Evolutionary conservation across 768 basidiomycete species (phyloP), one percentile per base, ranked within the genome.

Genomic region (Kwoniella sp.): DNA sequence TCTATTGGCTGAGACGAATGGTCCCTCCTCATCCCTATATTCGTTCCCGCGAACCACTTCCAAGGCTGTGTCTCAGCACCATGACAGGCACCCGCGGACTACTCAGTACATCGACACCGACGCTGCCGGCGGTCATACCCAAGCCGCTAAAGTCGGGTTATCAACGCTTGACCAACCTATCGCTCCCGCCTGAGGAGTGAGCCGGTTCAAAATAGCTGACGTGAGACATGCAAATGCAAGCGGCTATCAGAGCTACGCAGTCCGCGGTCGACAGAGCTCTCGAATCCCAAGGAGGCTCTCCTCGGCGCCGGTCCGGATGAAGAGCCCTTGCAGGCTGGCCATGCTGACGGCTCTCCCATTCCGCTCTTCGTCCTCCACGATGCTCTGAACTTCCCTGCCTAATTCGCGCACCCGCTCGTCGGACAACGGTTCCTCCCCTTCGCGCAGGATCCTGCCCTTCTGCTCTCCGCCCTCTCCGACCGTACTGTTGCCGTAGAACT

Each of bases 301-400:
- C 70, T 84, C 86, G 25, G 87, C 84, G 70, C 82, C 66, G 29
- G 48, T 61, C 52, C 87, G 82, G 63, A 99, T 99, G 75, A 99
- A 98, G 28, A 87, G 81, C 17, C 95, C 95, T 66, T 99, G 95
- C 55, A 99, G 77, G 31, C 87, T 84, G 28, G 95, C 95, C 95
- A 99, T 99, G 70, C 91, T 96, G 53, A 95, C 79, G 34, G 81
- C 76, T 67, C 78, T 76, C 0, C 84, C 84, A 4, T 66, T 64
- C 36, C 70, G 62, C 76, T 79, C 78, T 64, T 84, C 82, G 14
- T 73, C 73, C 40, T 77, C 69, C 6, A 92, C 79, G 5, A 83
- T 76, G 33, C 75, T 65, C 46, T 81, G 78, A 36, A 95, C 71
- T 45, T 77, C 70, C 31, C 71, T 69, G 1, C 81, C 85, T 56